Percentiles rank a stretch among this genome's conserved stretches.
phyloP scores from a whole-genome alignment of 345 rosid species.

The Hypericum perforatum region DNA sequence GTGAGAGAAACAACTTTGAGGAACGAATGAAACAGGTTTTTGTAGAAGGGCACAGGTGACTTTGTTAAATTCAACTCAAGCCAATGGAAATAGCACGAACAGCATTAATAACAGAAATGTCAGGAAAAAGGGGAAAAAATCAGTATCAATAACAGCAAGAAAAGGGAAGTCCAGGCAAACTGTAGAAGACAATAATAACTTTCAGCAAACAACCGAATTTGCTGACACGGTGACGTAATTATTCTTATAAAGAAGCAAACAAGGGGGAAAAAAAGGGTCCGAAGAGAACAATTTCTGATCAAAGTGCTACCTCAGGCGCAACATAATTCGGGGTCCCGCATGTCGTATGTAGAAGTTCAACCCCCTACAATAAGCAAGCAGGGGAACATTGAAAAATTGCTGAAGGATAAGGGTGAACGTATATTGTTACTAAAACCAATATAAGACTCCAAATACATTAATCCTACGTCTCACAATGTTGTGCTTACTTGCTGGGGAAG shows the following conservation, averaged over 20 bases:
- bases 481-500: slow-evolving; percentile 46
- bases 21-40: neutral
- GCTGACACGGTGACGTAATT: no score
- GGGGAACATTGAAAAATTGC: slow-evolving; percentile 10
- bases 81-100: no score
- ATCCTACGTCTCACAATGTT: slow-evolving; percentile 1
- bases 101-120: no score
- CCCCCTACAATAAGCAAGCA: slow-evolving; percentile 30
- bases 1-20: slow-evolving; percentile 6
- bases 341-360: slow-evolving; percentile 66
- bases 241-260: no score
- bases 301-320: slow-evolving; percentile 46
- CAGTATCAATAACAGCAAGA: no score
- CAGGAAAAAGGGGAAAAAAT: no score
- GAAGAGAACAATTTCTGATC: neutral
- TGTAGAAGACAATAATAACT: no score
- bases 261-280: no score
- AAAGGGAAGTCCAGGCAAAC: no score
- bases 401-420: neutral
- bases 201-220: no score
- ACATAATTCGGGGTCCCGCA: slow-evolving; percentile 95
- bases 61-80: no score
- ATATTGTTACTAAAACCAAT: neutral
- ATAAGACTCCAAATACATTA: neutral
- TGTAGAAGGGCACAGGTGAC: neutral